Evolutionary conservation across 129 eudicot species (phyloP), one percentile per base, ranked within the genome.

Genomic region (Apium graveolens): DNA sequence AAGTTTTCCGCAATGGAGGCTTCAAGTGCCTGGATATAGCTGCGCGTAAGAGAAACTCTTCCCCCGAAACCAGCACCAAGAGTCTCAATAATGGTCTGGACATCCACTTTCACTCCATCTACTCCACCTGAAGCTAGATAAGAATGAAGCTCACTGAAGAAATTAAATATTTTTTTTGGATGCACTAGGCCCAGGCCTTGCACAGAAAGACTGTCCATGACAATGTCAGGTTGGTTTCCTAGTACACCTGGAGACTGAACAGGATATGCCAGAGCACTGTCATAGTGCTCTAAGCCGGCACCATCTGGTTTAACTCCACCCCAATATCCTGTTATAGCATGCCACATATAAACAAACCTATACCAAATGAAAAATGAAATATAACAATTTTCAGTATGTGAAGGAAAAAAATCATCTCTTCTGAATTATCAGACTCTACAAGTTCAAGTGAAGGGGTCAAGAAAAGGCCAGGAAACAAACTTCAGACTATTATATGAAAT

Each of bases 101-200:
- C 98, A 71, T 95, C 98, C 39, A 95, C 98, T 86, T 95, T 95
- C 77, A 95, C 98, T 66, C 98, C 98, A 53, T 95, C 98, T 37
- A 95, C 92, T 74, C 98, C 98, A 74, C 98, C 90, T 37, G 97
- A 90, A 65, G 98, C 91, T 49, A 94, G 86, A 43, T 95, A 91
- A 3, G 96, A 89, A 48, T 95, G 98, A 70, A 95, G 94, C 85
- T 95, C 97, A 32, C 83, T 90, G 84, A 89, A 95, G 86, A 95
- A 95, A 46, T 85, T 82, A 84, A 85, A 91, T 80, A 91, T 89
- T 82, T 95, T 95, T 79, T 88, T 84, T 2, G 98, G 98, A 83
- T 88, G 96, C 49, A 95, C 96, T 42, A 95, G 83, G 38, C 98
- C 98, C 34, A 95, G 81, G 27, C 98, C 98, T n/a, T 87, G 96